Percentiles rank a stretch among this genome's conserved stretches.
phyloP scores from a whole-genome alignment of 345 rosid species.

The Acer yangbiense region DNA sequence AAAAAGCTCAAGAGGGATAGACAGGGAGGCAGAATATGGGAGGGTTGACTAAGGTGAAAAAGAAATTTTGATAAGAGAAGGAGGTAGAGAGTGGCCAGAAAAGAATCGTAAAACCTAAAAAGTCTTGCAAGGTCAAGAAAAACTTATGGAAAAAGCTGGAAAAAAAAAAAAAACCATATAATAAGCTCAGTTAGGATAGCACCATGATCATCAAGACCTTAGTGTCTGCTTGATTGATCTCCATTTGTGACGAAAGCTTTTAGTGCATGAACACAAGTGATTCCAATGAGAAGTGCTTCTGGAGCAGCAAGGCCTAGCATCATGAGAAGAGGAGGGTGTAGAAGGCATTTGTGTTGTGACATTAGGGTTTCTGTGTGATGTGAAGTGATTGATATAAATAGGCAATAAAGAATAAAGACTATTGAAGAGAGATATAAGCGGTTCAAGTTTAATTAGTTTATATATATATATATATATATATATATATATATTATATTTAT shows the following conservation, averaged over 20 bases:
- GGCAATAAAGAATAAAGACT: not conserved
- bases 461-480: constrained; percentile 6
- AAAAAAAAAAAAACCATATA: not conserved
- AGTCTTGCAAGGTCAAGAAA: constrained; percentile 86
- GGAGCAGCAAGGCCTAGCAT: not conserved
- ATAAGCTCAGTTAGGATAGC: constrained; percentile 64
- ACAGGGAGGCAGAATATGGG: not conserved
- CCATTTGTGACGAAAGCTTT: not conserved
- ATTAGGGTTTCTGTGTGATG: not conserved
- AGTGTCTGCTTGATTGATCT: constrained; percentile 1
- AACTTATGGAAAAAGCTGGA: not conserved
- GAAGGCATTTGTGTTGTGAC: not conserved
- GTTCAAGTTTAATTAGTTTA: no score
- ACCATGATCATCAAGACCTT: constrained; percentile 22
- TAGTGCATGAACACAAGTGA: not conserved
- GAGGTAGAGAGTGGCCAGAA: not conserved
- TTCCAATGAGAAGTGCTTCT: constrained; percentile 17
- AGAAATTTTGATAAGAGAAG: not conserved
- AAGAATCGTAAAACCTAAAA: not conserved
- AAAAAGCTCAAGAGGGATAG: constrained; percentile 26
- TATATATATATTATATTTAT: no score
- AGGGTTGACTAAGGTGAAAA: constrained; percentile 2
- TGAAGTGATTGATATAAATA: constrained; percentile 24
- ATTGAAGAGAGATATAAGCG: not conserved
- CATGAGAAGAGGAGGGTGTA: not conserved